phyloP scores from a whole-genome alignment of 768 basidiomycete genomes.

The Termitomyces sp. region DNA sequence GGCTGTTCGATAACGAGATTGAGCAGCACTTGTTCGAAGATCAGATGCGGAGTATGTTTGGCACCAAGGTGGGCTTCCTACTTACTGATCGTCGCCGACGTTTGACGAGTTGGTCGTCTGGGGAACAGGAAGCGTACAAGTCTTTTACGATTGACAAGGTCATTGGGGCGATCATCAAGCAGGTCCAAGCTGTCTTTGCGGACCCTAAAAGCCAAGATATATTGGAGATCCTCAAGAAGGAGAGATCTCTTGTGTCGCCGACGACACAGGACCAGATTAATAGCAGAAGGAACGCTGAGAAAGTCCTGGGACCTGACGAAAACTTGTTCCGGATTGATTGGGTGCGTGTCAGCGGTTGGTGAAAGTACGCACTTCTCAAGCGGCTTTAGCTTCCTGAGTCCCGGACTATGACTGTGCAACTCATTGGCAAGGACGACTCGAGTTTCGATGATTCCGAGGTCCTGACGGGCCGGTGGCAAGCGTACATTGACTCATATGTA shows the following conservation, averaged over 20 bases:
- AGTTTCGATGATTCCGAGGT: constrained; percentile 73
- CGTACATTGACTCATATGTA: constrained; percentile 74
- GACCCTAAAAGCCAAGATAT: constrained; percentile 71
- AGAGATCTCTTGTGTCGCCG: constrained; percentile 50
- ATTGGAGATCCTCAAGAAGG: constrained; percentile 64
- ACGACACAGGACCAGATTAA: constrained; percentile 72
- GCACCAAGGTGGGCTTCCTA: constrained; percentile 63
- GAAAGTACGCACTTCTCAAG: not conserved
- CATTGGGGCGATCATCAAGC: constrained; percentile 83
- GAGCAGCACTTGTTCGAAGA: constrained; percentile 89
- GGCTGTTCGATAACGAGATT: constrained; percentile 87
- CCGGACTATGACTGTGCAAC: constrained; percentile 65
- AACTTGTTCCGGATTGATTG: constrained; percentile 79
- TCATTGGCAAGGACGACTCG: constrained; percentile 77
- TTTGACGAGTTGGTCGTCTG: not conserved
- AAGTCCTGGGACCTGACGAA: constrained; percentile 68
- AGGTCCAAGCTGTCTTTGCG: constrained; percentile 70
- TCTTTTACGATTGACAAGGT: constrained; percentile 95
- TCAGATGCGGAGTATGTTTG: constrained; percentile 82
- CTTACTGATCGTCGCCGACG: too few relatives aligned
- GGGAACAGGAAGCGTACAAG: constrained; percentile 65
- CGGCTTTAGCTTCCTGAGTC: constrained; percentile 51
- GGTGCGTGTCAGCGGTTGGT: constrained; percentile 33
- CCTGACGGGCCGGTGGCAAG: constrained; percentile 72
- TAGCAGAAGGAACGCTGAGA: constrained; percentile 61